Conservation (phyloP, 805 yeast genomes). For the Teunomyces stri region DNA sequence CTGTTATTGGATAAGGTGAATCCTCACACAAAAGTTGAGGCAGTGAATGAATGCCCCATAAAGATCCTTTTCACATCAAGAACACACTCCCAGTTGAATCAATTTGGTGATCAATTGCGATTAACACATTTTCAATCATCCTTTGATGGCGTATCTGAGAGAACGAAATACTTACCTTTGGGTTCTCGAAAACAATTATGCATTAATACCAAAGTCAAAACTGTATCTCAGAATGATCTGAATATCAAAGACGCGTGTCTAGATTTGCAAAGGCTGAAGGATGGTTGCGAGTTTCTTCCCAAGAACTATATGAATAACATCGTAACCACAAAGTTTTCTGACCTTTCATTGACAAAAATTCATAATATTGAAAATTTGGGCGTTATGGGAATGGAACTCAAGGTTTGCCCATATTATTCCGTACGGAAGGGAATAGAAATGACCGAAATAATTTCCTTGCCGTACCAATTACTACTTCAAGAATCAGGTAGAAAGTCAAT, state of each 20-base stretch:
- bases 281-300: conserved; percentile 25
- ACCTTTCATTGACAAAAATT: conserved; percentile 52
- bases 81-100: conserved; percentile 86
- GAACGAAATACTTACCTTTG: conserved; percentile 65
- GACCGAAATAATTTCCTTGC: conserved; percentile 78
- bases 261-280: conserved; percentile 53
- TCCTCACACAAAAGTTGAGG: conserved; percentile 18
- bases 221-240: conserved; percentile 41
- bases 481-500: conserved; percentile 57
- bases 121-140: conserved; percentile 66
- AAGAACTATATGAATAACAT: conserved; percentile 34
- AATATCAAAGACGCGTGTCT: conserved; percentile 78
- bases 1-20: conserved; percentile 45
- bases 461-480: conserved; percentile 76
- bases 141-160: conserved; percentile 44
- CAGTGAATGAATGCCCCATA: conserved; percentile 27
- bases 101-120: conserved; percentile 70
- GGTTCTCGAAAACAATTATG: conserved; percentile 88
- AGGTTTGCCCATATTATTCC: conserved; percentile 82
- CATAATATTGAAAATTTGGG: conserved; percentile 81
- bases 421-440: conserved; percentile 52
- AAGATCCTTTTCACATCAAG: conserved; percentile 73
- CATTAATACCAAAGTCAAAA: conserved; percentile 60
- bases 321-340: conserved; percentile 42
- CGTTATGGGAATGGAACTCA: conserved; percentile 51